Evolutionary conservation across 805 yeast genomes (phyloP), one percentile per base, ranked within the genome.

Genomic region (Wickerhamiella musiphila): DNA sequence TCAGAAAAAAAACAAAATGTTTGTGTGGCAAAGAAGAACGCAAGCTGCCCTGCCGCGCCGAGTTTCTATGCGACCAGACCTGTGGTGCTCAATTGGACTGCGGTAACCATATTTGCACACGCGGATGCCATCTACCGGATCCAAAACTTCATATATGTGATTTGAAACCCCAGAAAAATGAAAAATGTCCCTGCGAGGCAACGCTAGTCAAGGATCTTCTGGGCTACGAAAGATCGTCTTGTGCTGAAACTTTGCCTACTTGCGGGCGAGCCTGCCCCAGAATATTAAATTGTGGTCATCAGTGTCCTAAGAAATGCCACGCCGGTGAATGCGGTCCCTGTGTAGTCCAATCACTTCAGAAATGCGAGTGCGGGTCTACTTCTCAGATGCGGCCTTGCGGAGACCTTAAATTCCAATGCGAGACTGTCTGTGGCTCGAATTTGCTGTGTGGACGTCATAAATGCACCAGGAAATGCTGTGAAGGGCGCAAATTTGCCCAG

Each of bases 1-100:
- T 17, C 2, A 22, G 28, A 9, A 21, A 36, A 5, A 15, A 58
- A 57, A 8, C 61, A 55, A 23, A 77, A 70, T 1, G 48, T 31
- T 33, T 26, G 23, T 42, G 48, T 22, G 45, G 46, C 4, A 26
- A 23, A 23, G 6, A 13, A 29, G 9, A 14, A 21, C 6, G 16
- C n/a, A 4, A 18, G 18, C 2, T 40, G 44, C 31, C 12, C 24
- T 2, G 6, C 31, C 8, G 6, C 28, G 34, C 23, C 11, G 22
- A 10, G 3, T 23, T 31, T 8, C 26, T 44, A 6, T 44, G 48
- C 23, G 33, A 26, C 1, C 16, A 25, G 5, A 15, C 18, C 1
- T 44, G 48, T 23, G 34, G 21, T 8, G 15, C 9, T 1, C 6
- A 13, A 4, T 25, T 38, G 9, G 26, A 21, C 15, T 44, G 48